Conservation (phyloP, 169 alveolate species). For the Cryptosporidium tyzzeri region DNA sequence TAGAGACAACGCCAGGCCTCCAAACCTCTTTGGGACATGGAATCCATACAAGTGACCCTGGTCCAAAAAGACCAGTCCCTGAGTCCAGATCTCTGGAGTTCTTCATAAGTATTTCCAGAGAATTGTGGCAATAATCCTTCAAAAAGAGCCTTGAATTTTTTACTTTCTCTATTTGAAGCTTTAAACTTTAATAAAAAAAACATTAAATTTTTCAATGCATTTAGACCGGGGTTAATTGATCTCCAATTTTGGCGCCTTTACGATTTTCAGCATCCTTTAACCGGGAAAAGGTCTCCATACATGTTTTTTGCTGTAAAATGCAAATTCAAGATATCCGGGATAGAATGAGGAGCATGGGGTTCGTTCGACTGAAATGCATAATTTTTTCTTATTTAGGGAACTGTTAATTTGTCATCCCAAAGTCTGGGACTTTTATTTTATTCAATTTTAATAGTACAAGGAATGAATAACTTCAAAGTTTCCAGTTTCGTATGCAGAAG, state of each 20-base stretch:
- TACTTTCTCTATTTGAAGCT: slow-evolving; percentile 8
- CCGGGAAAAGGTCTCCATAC: slow-evolving; percentile 32
- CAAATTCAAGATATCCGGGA: slow-evolving; percentile 12
- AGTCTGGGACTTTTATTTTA: background rate
- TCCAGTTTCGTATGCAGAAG: slow-evolving; percentile 13
- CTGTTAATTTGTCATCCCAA: background rate
- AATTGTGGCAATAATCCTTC: slow-evolving; percentile 2
- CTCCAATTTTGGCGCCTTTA: slow-evolving; percentile 73
- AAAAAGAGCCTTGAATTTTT: background rate
- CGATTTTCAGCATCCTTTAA: slow-evolving; percentile 27
- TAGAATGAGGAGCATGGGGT: slow-evolving; percentile 3
- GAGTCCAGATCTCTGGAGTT: slow-evolving; percentile 18
- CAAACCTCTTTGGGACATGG: slow-evolving; percentile 75
- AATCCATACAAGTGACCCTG: slow-evolving; percentile 72
- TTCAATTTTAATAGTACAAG: background rate
- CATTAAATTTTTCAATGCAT: slow-evolving; percentile 32
- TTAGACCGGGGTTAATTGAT: slow-evolving; percentile 75
- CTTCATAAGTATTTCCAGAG: slow-evolving; percentile 1
- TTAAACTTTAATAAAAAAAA: background rate
- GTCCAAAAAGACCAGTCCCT: slow-evolving; percentile 11
- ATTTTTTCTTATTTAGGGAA: background rate
- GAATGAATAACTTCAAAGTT: background rate
- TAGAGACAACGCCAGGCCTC: slow-evolving; percentile 68
- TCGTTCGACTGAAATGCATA: background rate
- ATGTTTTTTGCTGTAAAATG: slow-evolving; percentile 12